Percentiles rank a stretch among this genome's conserved stretches.
These are phyloP conservation scores for Starmerella cellae DNA, from an alignment of 805 yeast species.

Conservation along the genomic window DNA sequence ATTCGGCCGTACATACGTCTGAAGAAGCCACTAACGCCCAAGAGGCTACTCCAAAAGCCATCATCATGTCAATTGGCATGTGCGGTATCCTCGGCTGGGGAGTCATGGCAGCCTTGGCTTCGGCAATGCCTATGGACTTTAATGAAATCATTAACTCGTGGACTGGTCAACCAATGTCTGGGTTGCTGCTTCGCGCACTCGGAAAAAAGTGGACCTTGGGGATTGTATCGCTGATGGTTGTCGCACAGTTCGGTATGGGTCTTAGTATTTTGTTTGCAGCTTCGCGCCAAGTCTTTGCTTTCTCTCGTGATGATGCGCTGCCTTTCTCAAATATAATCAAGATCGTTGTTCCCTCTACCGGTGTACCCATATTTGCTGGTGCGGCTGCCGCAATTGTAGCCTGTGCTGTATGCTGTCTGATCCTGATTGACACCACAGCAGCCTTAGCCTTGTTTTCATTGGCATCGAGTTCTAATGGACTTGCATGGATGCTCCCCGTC, in stretches of 20 bases:
- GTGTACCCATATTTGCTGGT: constrained; percentile 58
- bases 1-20: constrained; percentile 56
- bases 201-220: constrained; percentile 56
- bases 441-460: constrained; percentile 54
- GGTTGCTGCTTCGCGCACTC: constrained; percentile 45
- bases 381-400: constrained; percentile 39
- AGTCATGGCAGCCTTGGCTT: constrained; percentile 40
- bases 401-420: constrained; percentile 42
- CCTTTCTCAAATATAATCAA: constrained; percentile 47
- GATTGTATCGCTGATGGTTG: constrained; percentile 43
- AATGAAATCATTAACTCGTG: constrained; percentile 32
- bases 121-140: constrained; percentile 34
- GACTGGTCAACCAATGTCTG: constrained; percentile 50
- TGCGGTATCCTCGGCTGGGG: constrained; percentile 50
- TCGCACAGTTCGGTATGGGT: constrained; percentile 57
- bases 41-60: constrained; percentile 51
- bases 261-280: constrained; percentile 49
- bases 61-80: constrained; percentile 41
- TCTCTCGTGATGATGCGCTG: constrained; percentile 63
- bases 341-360: constrained; percentile 40
- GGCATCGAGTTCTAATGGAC: constrained; percentile 47
- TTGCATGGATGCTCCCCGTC: constrained; percentile 53
- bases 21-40: constrained; percentile 57
- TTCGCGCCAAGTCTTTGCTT: constrained; percentile 62
- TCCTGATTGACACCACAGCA: constrained; percentile 46